Conservation (phyloP, 2,329 filamentous ascomycete species). For the Diplodia intermedia region DNA sequence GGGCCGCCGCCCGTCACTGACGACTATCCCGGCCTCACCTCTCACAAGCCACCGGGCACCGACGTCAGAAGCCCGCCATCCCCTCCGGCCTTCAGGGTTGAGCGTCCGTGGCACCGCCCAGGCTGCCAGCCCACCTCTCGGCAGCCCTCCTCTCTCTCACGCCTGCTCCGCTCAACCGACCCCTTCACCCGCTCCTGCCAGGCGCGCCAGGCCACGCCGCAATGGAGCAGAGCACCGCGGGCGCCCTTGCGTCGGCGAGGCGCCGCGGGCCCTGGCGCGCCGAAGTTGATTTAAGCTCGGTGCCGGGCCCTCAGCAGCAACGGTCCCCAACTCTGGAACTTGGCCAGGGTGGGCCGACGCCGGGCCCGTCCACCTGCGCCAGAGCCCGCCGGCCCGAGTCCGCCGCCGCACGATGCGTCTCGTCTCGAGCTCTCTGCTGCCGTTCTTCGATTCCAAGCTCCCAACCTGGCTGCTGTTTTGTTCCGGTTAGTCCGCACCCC, state of each 20-base stretch:
- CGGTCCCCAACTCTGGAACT: not conserved
- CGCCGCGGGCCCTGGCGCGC: not conserved
- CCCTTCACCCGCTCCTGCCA: not conserved
- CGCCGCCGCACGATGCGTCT: not conserved
- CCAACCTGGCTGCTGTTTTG: not conserved
- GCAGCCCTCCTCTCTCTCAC: not conserved
- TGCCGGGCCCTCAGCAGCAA: slow-evolving; percentile 5
- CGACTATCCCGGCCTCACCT: slow-evolving; percentile 28
- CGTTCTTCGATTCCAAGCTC: not conserved
- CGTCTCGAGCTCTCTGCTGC: not conserved
- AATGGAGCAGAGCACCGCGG: not conserved
- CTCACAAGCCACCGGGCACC: slow-evolving; percentile 24
- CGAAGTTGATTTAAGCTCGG: slow-evolving; percentile 28
- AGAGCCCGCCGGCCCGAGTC: slow-evolving; percentile 16
- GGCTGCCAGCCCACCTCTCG: not conserved
- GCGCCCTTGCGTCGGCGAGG: slow-evolving; percentile 12
- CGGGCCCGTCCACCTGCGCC: slow-evolving; percentile 8
- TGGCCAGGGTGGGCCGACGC: slow-evolving; percentile 8
- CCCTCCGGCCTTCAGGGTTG: not conserved
- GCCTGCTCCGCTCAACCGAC: not conserved
- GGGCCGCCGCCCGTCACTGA: slow-evolving; percentile 18
- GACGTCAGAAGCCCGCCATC: slow-evolving; percentile 27
- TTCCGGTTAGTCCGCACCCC: not conserved
- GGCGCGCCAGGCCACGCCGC: not conserved
- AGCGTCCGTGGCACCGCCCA: slow-evolving; percentile 6